A percentile compares a stretch with the other conserved stretches of the same genome.
phyloP scores from a whole-genome alignment of 2,329 filamentous ascomycete genomes.

The Mycosphaerella arachidis region DNA sequence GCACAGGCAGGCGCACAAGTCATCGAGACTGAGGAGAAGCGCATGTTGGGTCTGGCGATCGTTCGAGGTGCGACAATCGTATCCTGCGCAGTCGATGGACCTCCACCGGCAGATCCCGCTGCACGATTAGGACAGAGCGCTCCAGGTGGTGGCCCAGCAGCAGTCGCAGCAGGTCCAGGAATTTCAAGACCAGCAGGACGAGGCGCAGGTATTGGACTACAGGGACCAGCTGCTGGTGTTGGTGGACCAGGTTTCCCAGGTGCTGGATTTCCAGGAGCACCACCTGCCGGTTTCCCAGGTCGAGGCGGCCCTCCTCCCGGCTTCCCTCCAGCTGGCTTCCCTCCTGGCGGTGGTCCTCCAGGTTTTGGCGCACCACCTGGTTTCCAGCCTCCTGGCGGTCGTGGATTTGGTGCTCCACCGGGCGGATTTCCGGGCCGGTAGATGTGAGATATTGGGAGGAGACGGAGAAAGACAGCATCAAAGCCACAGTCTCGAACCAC shows the following conservation, averaged over 20 bases:
- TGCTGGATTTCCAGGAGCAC: constrained; percentile 39
- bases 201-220: constrained; percentile 70
- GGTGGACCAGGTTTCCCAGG: constrained; percentile 68
- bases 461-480: not conserved
- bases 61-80: constrained; percentile 92
- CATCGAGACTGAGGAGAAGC: constrained; percentile 91
- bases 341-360: constrained; percentile 30
- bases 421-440: constrained; percentile 30
- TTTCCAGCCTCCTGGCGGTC: constrained; percentile 60
- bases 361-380: constrained; percentile 44
- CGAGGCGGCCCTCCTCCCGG: constrained; percentile 35
- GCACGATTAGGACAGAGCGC: constrained; percentile 77
- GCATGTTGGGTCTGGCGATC: constrained; percentile 91
- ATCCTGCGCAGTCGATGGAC: constrained; percentile 90
- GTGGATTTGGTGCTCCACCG: constrained; percentile 30
- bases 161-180: constrained; percentile 77
- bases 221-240: constrained; percentile 83
- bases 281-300: constrained; percentile 30
- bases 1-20: constrained; percentile 49
- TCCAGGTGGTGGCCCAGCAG: constrained; percentile 62
- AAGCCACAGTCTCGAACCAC: not conserved
- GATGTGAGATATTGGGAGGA: not conserved
- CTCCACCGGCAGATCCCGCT: constrained; percentile 88
- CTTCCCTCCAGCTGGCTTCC: constrained; percentile 19
- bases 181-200: constrained; percentile 87